phyloP scores from a whole-genome alignment of 225 moss, liverwort and hornwort genomes.

The Anthoceros angustus region DNA sequence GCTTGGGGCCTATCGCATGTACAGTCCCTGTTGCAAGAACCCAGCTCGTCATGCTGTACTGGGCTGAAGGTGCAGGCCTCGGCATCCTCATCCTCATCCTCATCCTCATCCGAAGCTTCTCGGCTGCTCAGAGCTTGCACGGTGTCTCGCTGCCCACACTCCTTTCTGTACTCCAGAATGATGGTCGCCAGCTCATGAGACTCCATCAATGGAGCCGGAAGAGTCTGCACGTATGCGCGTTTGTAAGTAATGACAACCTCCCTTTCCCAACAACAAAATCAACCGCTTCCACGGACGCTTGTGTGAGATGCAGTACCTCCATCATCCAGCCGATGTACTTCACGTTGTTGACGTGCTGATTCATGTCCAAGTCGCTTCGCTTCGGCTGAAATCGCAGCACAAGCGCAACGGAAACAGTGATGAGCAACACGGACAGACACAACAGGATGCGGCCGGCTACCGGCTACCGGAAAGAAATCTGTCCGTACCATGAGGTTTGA shows the following conservation, averaged over 20 bases:
- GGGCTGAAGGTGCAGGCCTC: background rate
- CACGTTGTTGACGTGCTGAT: slow-evolving; percentile 1
- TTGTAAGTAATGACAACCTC: background rate
- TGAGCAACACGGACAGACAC: too few relatives aligned
- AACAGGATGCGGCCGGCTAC: too few relatives aligned
- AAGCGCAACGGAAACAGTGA: background rate
- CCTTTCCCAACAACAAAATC: background rate
- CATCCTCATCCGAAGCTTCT: background rate
- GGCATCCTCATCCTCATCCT: background rate
- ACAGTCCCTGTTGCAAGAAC: background rate
- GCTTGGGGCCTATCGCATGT: background rate
- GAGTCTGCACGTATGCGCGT: background rate
- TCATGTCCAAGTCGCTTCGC: slow-evolving; percentile 2
- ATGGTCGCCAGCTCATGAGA: background rate
- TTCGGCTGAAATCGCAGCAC: background rate
- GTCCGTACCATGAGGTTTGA: background rate
- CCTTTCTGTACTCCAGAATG: slow-evolving; percentile 1
- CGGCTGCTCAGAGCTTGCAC: background rate
- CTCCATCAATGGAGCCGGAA: background rate
- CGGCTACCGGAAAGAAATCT: too few relatives aligned
- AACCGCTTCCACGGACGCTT: background rate
- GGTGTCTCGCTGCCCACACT: background rate
- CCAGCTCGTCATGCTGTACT: background rate
- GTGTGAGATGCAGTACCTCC: background rate
- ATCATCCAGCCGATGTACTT: slow-evolving; percentile 4